Evolutionary conservation across 2,329 filamentous ascomycete genomes (phyloP).

Genomic region (Aspergillus brunneoviolaceus): DNA sequence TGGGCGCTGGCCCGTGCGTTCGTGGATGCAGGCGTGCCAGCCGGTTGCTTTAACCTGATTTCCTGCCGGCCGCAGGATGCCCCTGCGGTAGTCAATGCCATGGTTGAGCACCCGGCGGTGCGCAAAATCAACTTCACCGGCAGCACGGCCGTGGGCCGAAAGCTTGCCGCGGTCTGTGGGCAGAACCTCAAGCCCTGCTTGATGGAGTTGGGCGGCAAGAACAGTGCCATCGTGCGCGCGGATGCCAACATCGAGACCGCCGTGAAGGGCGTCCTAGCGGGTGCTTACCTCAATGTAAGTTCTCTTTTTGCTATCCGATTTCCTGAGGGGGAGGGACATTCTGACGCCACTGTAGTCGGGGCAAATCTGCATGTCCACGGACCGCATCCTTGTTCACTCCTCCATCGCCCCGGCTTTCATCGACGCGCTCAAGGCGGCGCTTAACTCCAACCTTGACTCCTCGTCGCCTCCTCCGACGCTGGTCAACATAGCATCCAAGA

Average conservation of each 20-base stretch:
- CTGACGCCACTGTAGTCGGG: slow-evolving; percentile 48
- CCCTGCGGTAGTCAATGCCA: slow-evolving; percentile 61
- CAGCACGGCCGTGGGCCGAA: slow-evolving; percentile 43
- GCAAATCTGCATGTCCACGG: slow-evolving; percentile 82
- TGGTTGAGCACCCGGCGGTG: slow-evolving; percentile 56
- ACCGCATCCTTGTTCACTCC: slow-evolving; percentile 65
- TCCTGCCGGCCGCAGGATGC: slow-evolving; percentile 61
- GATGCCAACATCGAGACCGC: slow-evolving; percentile 74
- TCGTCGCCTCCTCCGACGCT: slow-evolving; percentile 40
- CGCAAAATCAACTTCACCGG: slow-evolving; percentile 50
- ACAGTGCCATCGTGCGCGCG: slow-evolving; percentile 71
- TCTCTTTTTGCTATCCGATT: not conserved
- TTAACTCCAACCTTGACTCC: slow-evolving; percentile 34
- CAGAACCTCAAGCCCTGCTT: slow-evolving; percentile 61
- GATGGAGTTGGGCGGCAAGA: slow-evolving; percentile 80
- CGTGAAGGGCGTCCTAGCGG: slow-evolving; percentile 33
- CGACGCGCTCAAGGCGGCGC: slow-evolving; percentile 47
- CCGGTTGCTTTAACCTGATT: slow-evolving; percentile 73
- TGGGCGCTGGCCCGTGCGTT: slow-evolving; percentile 62
- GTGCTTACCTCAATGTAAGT: slow-evolving; percentile 35
- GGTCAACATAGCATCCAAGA: slow-evolving; percentile 45
- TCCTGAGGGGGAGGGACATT: not conserved
- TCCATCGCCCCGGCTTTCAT: slow-evolving; percentile 54
- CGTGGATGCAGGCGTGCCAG: slow-evolving; percentile 70
- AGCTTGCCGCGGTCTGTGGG: slow-evolving; percentile 39